phyloP scores from a whole-genome alignment of 768 basidiomycete species.

The Rhizopogon roseolus region DNA sequence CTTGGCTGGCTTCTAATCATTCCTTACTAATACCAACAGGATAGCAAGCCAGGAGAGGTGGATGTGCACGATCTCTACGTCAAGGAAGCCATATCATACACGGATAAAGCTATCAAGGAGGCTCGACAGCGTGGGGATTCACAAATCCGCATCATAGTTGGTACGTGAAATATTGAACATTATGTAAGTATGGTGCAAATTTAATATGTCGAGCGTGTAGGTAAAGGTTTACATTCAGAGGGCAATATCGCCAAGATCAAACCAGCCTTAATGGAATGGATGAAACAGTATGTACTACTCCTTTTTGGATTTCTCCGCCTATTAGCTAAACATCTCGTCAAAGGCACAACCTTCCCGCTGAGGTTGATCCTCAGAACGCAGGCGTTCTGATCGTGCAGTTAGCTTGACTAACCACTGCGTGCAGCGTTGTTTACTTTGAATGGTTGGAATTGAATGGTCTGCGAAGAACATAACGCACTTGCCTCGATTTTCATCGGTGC shows the following conservation, averaged over 20 bases:
- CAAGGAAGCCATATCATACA: constrained; percentile 79
- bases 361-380: constrained; percentile 73
- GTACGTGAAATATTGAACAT: constrained; percentile 46
- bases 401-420: constrained; percentile 5
- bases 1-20: not conserved
- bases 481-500: not conserved
- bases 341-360: constrained; percentile 69
- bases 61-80: constrained; percentile 93
- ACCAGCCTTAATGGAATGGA: constrained; percentile 85
- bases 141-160: constrained; percentile 80
- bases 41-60: constrained; percentile 68
- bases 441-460: not conserved
- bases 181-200: not conserved
- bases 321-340: not conserved
- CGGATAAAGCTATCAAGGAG: constrained; percentile 64
- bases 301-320: not conserved
- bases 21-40: constrained; percentile 31
- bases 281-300: constrained; percentile 56
- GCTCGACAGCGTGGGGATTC: constrained; percentile 60
- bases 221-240: constrained; percentile 84
- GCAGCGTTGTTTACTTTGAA: not conserved
- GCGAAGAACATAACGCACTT: not conserved
- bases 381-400: constrained; percentile 79
- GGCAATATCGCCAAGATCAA: constrained; percentile 80
- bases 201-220: constrained; percentile 27